These are phyloP conservation scores for Tetracladium marchalianum DNA, from an alignment of 495 filamentous ascomycete species.

Conservation along the genomic window DNA sequence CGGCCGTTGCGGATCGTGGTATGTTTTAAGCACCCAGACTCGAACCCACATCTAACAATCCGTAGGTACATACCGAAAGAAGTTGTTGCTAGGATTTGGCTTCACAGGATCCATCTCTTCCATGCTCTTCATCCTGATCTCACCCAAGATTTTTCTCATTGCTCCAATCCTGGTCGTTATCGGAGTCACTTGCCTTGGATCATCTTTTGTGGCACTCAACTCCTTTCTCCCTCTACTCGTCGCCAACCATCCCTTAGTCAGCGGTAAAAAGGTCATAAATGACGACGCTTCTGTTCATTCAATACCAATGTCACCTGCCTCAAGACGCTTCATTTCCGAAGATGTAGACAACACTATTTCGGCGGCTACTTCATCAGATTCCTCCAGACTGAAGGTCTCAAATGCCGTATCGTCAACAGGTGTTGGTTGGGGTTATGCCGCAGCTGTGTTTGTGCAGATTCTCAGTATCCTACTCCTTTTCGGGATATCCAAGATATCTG, in stretches of 20 bases:
- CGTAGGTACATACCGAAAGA: conserved; percentile 78
- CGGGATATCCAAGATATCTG: conserved; percentile 48
- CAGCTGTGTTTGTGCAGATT: conserved; percentile 69
- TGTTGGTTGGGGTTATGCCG: conserved; percentile 82
- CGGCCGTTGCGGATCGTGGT: conserved; percentile 81
- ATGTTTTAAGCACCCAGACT: not conserved
- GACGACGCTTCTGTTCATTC: conserved; percentile 10
- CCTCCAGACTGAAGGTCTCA: conserved; percentile 61
- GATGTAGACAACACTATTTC: conserved; percentile 23
- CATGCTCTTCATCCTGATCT: conserved; percentile 80
- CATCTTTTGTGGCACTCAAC: conserved; percentile 77
- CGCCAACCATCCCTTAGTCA: conserved; percentile 54
- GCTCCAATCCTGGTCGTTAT: conserved; percentile 75
- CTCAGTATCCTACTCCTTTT: conserved; percentile 66
- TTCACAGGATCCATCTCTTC: conserved; percentile 70
- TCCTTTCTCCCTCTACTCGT: conserved; percentile 75
- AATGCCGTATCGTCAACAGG: conserved; percentile 84
- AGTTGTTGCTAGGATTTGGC: conserved; percentile 71
- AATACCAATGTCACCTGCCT: conserved; percentile 15
- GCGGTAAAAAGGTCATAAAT: conserved; percentile 8
- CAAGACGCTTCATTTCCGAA: conserved; percentile 13
- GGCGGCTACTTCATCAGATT: conserved; percentile 32
- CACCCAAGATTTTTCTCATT: conserved; percentile 64
- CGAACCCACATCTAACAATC: not conserved
- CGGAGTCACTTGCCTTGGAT: conserved; percentile 82